Conservation (phyloP, 305 asterid genomes). For the Rubia tinctorum region DNA sequence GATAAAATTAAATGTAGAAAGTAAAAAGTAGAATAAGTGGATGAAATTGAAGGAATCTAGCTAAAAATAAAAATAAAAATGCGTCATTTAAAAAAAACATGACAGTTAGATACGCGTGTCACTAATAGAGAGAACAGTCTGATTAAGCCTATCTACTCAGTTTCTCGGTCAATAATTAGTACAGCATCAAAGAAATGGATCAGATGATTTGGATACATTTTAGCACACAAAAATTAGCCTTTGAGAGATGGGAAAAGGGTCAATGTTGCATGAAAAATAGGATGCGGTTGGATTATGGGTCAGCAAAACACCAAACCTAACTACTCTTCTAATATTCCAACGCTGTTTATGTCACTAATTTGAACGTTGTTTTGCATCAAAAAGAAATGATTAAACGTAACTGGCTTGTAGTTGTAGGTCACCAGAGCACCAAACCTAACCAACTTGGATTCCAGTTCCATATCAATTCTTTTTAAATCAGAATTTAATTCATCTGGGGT, state of each 20-base stretch:
- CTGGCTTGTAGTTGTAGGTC: slow-evolving; percentile 5
- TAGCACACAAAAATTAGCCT: not conserved
- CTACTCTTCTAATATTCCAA: slow-evolving; percentile 3
- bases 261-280: slow-evolving; percentile 19
- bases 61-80: no score
- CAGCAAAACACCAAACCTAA: slow-evolving; percentile 29
- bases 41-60: no score
- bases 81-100: no score
- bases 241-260: not conserved
- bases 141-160: not conserved
- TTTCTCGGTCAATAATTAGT: not conserved
- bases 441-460: not conserved
- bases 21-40: no score
- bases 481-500: not conserved
- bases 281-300: slow-evolving; percentile 22
- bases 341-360: not conserved
- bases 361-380: not conserved
- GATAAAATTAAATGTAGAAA: no score
- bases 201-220: not conserved
- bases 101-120: no score
- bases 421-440: slow-evolving; percentile 10
- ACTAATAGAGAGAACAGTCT: no score
- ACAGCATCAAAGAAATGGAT: not conserved
- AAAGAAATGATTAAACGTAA: slow-evolving; percentile 8
- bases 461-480: not conserved